A percentile compares a stretch with the other conserved stretches of the same genome.
Evolutionary conservation across 371 early-diverging fungal genomes (phyloP).

Genomic region (Smittium culicis): DNA sequence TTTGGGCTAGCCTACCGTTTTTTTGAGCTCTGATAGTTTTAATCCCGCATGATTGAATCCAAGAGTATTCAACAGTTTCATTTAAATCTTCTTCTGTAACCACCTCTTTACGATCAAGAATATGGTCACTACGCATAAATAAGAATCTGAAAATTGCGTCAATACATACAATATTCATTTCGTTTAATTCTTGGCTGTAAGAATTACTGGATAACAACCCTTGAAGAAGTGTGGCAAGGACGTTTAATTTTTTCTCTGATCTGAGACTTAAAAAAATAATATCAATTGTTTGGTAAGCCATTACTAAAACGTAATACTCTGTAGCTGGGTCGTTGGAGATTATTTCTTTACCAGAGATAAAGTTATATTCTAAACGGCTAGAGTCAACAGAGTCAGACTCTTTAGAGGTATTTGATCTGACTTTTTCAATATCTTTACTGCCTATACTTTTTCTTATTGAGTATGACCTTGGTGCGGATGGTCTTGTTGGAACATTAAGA

Average conservation of each 20-base stretch:
- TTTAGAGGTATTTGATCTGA: background rate
- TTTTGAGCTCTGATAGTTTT: constrained; percentile 54
- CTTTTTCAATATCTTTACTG: constrained; percentile 1
- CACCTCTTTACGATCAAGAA: constrained; percentile 11
- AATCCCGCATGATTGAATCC: constrained; percentile 75
- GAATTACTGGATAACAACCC: constrained; percentile 27
- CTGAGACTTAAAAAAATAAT: constrained; percentile 73
- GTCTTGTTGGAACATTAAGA: constrained; percentile 20
- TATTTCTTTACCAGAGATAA: background rate
- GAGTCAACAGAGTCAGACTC: background rate
- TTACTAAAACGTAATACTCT: constrained; percentile 61
- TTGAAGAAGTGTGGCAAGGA: constrained; percentile 18
- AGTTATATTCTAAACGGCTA: background rate
- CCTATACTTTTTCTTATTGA: background rate
- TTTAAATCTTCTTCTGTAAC: constrained; percentile 27
- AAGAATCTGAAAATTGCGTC: constrained; percentile 83
- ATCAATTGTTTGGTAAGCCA: constrained; percentile 82
- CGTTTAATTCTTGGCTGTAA: constrained; percentile 21
- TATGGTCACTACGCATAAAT: constrained; percentile 27
- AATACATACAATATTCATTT: constrained; percentile 54
- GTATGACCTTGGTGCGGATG: background rate
- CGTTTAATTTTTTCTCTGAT: constrained; percentile 15
- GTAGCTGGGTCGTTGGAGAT: constrained; percentile 31
- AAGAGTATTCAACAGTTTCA: constrained; percentile 41
- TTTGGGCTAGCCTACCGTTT: constrained; percentile 58